Base-by-base conservation (phyloP, 176 grass and related monocot species). In the Triticum monococcum region DNA sequence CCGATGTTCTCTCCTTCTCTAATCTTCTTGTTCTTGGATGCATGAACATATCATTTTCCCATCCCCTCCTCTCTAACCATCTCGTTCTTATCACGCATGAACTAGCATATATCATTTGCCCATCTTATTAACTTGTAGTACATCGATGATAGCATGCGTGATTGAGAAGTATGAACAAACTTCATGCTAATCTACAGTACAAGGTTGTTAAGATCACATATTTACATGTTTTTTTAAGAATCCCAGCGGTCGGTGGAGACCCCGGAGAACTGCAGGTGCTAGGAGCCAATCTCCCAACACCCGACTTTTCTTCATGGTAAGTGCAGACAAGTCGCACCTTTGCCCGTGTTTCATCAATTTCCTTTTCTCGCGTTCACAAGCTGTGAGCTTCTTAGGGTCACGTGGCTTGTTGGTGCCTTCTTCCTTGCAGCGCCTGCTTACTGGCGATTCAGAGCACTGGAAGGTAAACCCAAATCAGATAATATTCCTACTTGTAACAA, bases 371-470 rank as follows among this genome's bases (percentile, higher is more conserved):
- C 22, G 18, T 20, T 72, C 9, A 4, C 25, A 77, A 65, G 26
- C n/a, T 60, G 30, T 52, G 28, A 4, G 5, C 23, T 75, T 78
- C 8, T 79, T 22, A 93, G 85, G 91, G 88, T 78, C 60, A 90
- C 85, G 30, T 88, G 85, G 85, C 18, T 88, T 12, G 52, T 75
- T 9, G 88, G 85, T 30, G 78, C 85, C 16, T 38, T 88, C 72
- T n/a, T 93, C 12, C 32, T 90, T 68, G 91, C 88, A 4, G 71
- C 90, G 36, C 91, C 91, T 5, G 64, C 88, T 78, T 93, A 90
- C 88, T 88, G 73, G 62, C 87, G 79, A 61, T 82, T 93, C 5
- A 68, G 85, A 60, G 71, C 77, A 36, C 33, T 90, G 36, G 91
- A 90, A 88, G 85, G 88, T 93, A 85, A 37, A 45, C 22, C 4